phyloP scores from a whole-genome alignment of 129 eudicot species.

The Arctium minus region DNA sequence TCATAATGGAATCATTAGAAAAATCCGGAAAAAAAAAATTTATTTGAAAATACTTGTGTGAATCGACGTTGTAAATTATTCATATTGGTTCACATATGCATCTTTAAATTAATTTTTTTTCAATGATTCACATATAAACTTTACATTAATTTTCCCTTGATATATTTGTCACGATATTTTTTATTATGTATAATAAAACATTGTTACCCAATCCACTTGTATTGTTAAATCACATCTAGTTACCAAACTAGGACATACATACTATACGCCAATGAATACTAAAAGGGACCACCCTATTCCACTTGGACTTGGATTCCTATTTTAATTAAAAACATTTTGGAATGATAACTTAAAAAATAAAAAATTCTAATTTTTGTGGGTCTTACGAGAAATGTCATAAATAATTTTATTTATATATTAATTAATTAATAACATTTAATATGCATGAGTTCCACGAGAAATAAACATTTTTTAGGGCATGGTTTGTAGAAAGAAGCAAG shows the following conservation, averaged over 20 bases:
- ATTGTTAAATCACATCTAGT: not conserved
- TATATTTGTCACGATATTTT: too few species aligned
- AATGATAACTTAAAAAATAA: not conserved
- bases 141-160: too few species aligned
- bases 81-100: too few species aligned
- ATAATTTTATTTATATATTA: not conserved
- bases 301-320: constrained; percentile 23
- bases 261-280: not conserved
- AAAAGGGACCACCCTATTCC: constrained; percentile 21
- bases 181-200: too few species aligned
- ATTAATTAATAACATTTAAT: not conserved
- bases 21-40: too few species aligned
- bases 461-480: constrained; percentile 16
- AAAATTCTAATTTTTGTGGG: not conserved
- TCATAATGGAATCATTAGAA: too few species aligned
- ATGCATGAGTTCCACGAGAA: constrained; percentile 26
- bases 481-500: constrained; percentile 11
- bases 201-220: not conserved
- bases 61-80: too few species aligned
- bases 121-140: too few species aligned
- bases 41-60: too few species aligned
- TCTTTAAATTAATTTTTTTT: too few species aligned
- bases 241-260: constrained; percentile 7
- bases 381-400: not conserved
- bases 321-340: not conserved